These are phyloP conservation scores for Marchantia paleacea DNA, from an alignment of 225 moss, liverwort and hornwort species.

Conservation along the genomic window DNA sequence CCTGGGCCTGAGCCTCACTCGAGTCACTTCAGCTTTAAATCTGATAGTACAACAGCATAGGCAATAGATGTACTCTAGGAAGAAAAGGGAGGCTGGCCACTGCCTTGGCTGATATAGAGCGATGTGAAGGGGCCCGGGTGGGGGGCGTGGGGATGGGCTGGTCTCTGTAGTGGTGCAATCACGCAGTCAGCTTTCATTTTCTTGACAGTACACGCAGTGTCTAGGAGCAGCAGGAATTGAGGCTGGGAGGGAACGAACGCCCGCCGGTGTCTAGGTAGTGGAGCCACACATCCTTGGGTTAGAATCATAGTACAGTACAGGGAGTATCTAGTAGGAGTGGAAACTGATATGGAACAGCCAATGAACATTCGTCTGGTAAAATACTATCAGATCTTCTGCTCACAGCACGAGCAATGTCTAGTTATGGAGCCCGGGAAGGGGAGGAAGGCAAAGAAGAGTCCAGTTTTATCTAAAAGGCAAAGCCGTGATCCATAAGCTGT, in stretches of 20 bases:
- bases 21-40: background rate
- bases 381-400: slow-evolving; percentile 2
- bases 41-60: background rate
- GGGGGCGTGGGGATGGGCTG: background rate
- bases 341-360: background rate
- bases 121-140: background rate
- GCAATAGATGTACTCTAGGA: background rate
- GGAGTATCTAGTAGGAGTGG: background rate
- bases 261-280: background rate
- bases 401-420: background rate
- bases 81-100: too few species aligned
- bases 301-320: slow-evolving; percentile 12
- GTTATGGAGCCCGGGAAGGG: background rate
- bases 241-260: background rate
- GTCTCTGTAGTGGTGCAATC: background rate
- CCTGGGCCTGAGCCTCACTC: background rate
- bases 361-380: slow-evolving; percentile 3
- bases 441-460: background rate
- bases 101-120: background rate
- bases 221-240: background rate
- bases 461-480: too few species aligned
- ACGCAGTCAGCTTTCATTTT: background rate
- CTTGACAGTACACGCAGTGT: background rate
- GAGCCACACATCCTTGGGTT: background rate
- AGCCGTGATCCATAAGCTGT: too few species aligned